Evolutionary conservation across 495 filamentous ascomycete species (phyloP).

Genomic region (Neohortaea acidophila): DNA sequence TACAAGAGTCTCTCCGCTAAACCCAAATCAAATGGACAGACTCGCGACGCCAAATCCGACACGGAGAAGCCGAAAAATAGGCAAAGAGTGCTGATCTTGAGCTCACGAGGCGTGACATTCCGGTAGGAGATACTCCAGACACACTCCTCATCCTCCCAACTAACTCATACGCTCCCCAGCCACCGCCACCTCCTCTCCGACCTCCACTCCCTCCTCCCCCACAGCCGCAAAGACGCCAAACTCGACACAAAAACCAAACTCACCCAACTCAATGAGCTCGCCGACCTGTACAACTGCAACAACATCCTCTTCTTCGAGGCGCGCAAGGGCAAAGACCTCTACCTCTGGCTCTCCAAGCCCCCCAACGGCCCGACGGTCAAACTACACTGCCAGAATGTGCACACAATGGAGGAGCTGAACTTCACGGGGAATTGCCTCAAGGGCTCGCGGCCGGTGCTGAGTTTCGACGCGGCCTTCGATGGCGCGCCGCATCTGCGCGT

Average conservation of each 20-base stretch:
- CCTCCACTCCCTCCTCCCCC: conserved; percentile 74
- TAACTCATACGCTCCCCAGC: conserved; percentile 28
- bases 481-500: conserved; percentile 57
- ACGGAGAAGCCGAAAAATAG: conserved; percentile 41
- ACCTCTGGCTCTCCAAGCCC: conserved; percentile 83
- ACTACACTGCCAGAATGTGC: conserved; percentile 57
- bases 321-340: conserved; percentile 84
- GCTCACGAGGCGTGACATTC: conserved; percentile 77
- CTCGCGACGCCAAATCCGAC: conserved; percentile 33
- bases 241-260: conserved; percentile 80
- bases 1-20: conserved; percentile 90
- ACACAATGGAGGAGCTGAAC: conserved; percentile 91
- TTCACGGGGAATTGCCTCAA: conserved; percentile 95
- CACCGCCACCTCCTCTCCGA: conserved; percentile 91
- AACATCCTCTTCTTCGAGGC: conserved; percentile 96
- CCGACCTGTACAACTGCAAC: conserved; percentile 97
- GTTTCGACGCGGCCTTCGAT: conserved; percentile 74
- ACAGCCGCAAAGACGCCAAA: conserved; percentile 87
- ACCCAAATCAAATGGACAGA: conserved; percentile 11
- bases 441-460: conserved; percentile 84
- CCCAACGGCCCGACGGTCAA: conserved; percentile 94
- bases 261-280: conserved; percentile 85
- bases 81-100: conserved; percentile 77
- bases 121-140: conserved; percentile 43
- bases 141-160: not conserved